Conservation (phyloP, 202 grass and related monocot species). For the Dendrocalamus latiflorus region DNA sequence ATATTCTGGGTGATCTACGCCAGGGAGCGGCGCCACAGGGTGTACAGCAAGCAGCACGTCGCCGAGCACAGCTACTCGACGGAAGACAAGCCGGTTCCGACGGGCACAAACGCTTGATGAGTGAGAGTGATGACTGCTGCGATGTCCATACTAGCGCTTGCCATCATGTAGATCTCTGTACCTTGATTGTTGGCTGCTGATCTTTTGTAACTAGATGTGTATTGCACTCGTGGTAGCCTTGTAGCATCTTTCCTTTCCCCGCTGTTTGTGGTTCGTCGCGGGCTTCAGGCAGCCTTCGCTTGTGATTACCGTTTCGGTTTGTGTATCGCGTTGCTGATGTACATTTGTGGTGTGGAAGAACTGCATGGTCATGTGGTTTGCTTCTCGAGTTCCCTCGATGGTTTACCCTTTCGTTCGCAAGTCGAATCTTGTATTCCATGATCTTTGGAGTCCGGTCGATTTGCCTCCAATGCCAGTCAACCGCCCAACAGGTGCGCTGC, state of each 20-base stretch:
- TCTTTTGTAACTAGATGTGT: background rate
- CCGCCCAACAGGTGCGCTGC: background rate
- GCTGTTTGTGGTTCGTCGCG: background rate
- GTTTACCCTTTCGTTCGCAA: background rate
- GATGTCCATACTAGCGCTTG: background rate
- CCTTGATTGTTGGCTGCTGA: background rate
- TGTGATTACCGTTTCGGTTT: background rate
- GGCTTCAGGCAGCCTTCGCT: background rate
- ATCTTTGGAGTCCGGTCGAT: background rate
- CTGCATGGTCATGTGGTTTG: background rate
- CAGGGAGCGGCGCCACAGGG: slow-evolving; percentile 67
- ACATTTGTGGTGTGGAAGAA: background rate
- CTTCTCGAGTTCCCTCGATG: background rate
- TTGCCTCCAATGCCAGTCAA: background rate
- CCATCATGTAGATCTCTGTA: background rate
- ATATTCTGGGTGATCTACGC: slow-evolving; percentile 79
- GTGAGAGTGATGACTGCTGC: background rate
- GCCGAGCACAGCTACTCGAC: background rate
- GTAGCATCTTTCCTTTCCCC: background rate
- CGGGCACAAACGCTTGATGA: background rate
- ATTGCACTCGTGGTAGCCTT: background rate
- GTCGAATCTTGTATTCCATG: background rate
- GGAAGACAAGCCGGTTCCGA: slow-evolving; percentile 24
- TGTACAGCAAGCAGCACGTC: slow-evolving; percentile 48
- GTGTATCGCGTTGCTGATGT: background rate